phyloP scores from a whole-genome alignment of 129 eudicot genomes.

The Artemisia argyi region DNA sequence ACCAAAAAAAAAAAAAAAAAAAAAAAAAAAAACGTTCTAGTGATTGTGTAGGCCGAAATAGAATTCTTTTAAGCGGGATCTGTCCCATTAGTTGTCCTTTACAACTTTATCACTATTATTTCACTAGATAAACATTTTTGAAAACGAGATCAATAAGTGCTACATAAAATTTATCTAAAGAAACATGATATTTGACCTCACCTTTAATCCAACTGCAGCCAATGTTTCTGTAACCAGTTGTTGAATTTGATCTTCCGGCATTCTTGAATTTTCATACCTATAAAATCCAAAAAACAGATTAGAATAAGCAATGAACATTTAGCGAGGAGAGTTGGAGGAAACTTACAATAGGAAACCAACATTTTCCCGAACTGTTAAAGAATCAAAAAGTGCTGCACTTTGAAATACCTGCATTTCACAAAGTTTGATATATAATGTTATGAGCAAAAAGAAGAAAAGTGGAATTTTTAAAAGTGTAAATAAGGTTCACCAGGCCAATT shows the following conservation, averaged over 20 bases:
- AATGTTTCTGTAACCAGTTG: constrained; percentile 83
- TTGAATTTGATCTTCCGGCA: constrained; percentile 76
- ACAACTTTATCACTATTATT: not conserved
- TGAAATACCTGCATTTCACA: constrained; percentile 59
- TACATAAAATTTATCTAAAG: not conserved
- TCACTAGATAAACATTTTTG: not conserved
- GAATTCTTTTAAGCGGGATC: not conserved
- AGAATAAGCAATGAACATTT: not conserved
- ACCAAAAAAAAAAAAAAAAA: too few relatives aligned
- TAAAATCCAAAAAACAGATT: not conserved
- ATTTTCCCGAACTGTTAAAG: constrained; percentile 80
- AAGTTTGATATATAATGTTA: not conserved
- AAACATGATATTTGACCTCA: constrained; percentile 17
- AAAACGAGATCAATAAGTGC: not conserved
- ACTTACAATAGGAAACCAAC: constrained; percentile 90
- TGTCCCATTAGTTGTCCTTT: not conserved
- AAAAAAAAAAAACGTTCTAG: too few relatives aligned
- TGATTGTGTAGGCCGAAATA: constrained; percentile 4
- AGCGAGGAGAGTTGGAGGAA: not conserved
- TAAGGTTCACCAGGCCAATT: constrained; percentile 63
- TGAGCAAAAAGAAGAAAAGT: not conserved
- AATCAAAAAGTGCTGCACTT: constrained; percentile 86
- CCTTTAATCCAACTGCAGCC: constrained; percentile 97
- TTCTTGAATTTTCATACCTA: constrained; percentile 82
- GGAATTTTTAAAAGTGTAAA: not conserved